Conservation (phyloP, 257 asterid genomes). For the Solanum boliviense region DNA sequence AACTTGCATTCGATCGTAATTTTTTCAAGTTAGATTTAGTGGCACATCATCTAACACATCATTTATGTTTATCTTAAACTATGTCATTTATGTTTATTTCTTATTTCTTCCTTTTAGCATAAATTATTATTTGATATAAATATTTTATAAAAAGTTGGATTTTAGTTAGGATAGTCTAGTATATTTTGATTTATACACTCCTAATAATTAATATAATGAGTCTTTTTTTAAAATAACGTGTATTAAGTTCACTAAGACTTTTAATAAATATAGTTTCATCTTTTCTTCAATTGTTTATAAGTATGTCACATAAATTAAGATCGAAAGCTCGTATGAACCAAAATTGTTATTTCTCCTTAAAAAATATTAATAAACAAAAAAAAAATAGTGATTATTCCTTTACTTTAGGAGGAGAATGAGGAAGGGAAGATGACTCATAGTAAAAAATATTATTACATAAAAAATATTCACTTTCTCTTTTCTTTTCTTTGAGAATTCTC, state of each 20-base stretch:
- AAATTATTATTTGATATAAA: neutral
- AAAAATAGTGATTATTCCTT: neutral
- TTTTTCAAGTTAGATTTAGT: neutral
- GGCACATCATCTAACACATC: neutral
- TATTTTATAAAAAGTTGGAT: neutral
- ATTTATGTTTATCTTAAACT: neutral
- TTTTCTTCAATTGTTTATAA: neutral
- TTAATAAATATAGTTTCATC: neutral
- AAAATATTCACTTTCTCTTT: neutral
- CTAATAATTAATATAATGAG: neutral
- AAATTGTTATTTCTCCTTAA: neutral
- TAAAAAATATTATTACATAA: neutral
- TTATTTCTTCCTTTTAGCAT: neutral
- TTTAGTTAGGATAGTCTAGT: neutral
- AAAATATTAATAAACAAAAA: neutral
- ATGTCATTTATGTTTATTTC: neutral
- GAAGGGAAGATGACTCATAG: neutral
- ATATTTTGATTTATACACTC: neutral
- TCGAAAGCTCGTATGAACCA: neutral
- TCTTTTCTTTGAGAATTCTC: slow-evolving; percentile 36
- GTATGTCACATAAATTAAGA: neutral
- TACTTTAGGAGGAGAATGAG: neutral
- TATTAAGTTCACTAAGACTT: neutral
- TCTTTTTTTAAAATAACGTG: too few species aligned
- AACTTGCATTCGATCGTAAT: neutral